Evolutionary conservation across 768 basidiomycete species (phyloP).

Genomic region (Sporobolomyces phaffii): DNA sequence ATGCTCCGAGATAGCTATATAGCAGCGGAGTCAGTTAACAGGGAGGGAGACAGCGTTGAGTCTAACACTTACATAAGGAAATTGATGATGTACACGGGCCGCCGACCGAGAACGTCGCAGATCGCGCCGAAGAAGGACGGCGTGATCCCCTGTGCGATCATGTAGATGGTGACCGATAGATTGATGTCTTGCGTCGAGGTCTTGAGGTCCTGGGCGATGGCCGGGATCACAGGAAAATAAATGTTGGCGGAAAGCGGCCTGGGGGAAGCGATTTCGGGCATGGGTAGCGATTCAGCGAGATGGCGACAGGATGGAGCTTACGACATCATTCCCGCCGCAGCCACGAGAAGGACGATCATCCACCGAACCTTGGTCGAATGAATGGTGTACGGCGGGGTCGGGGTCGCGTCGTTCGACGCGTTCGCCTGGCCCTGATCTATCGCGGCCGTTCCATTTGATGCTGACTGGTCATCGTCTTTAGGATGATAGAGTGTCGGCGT

Average conservation of each 20-base stretch:
- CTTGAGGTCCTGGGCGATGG: constrained; percentile 19
- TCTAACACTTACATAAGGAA: constrained; percentile 25
- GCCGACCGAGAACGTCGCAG: constrained; percentile 29
- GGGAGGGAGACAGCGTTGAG: background rate
- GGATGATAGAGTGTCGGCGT: constrained; percentile 6
- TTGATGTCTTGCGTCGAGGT: constrained; percentile 23
- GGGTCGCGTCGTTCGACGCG: background rate
- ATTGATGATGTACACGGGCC: constrained; percentile 22
- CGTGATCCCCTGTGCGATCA: constrained; percentile 25
- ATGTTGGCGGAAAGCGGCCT: constrained; percentile 32
- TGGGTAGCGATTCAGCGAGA: no score
- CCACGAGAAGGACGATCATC: constrained; percentile 26
- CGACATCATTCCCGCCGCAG: constrained; percentile 27
- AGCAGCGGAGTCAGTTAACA: no score
- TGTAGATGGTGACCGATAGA: constrained; percentile 31
- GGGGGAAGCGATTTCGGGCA: background rate
- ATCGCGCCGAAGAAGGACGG: constrained; percentile 31
- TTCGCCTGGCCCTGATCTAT: background rate
- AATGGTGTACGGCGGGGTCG: constrained; percentile 22
- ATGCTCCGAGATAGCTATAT: constrained; percentile 34
- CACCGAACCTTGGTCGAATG: constrained; percentile 3
- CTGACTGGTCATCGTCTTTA: no score
- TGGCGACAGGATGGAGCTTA: background rate
- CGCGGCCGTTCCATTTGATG: no score
- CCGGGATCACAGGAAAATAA: constrained; percentile 34